Percentiles rank a stretch among this genome's conserved stretches.
phyloP scores from a whole-genome alignment of 2,329 filamentous ascomycete species.

The Tolypocladium nubicola region DNA sequence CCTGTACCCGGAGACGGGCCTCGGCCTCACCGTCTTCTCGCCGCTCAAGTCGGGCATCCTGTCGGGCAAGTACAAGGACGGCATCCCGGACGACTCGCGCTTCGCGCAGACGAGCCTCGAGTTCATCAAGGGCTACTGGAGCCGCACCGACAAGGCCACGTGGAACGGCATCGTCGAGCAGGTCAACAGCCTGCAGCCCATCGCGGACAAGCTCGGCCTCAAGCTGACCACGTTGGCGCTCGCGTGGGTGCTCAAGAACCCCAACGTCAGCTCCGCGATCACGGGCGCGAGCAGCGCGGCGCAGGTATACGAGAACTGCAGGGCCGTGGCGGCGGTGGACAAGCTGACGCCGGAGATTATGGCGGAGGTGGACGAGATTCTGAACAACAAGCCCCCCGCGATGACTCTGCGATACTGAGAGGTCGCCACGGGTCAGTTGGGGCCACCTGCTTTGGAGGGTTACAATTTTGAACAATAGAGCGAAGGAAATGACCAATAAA shows the following conservation, averaged over 20 bases:
- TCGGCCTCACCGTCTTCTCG: conserved; percentile 53
- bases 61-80: conserved; percentile 57
- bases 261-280: conserved; percentile 50
- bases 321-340: conserved; percentile 39
- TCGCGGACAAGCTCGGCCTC: conserved; percentile 54
- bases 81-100: conserved; percentile 48
- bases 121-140: conserved; percentile 43
- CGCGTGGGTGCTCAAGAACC: conserved; percentile 53
- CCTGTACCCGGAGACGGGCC: conserved; percentile 48
- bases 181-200: conserved; percentile 47
- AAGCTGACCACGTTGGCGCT: conserved; percentile 46
- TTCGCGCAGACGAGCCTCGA: conserved; percentile 44
- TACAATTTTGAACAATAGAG: neutral
- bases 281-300: conserved; percentile 46
- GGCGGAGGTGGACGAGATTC: conserved; percentile 46
- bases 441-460: too few species aligned
- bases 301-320: conserved; percentile 51
- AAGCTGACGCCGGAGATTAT: conserved; percentile 49
- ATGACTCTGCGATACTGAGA: conserved; percentile 21
- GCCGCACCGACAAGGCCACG: conserved; percentile 36
- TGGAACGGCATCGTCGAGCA: conserved; percentile 48
- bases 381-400: conserved; percentile 46
- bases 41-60: conserved; percentile 48
- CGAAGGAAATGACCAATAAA: neutral
- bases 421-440: too few species aligned